Base-by-base conservation (phyloP, 768 basidiomycete genomes). In the Pholiota microspora region DNA sequence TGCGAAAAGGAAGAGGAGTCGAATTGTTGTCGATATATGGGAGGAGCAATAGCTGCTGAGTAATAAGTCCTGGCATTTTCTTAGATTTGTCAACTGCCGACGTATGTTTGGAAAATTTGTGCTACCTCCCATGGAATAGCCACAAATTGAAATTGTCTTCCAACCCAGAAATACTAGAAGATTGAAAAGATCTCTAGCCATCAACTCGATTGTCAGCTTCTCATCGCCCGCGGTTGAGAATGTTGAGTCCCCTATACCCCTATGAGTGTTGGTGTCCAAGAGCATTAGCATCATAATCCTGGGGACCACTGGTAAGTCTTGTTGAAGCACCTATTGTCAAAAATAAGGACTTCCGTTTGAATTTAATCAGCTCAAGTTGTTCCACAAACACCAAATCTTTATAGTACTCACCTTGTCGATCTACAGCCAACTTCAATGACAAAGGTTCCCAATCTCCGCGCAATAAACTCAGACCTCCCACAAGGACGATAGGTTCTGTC, bases 221-320 rank as follows among this genome's bases (percentile, higher is more conserved):
- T 79, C 77, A 21, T 75, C 64, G 12, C 59, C 59, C 7, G 46
- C 46, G 38, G 56, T 59, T 53, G 66, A 68, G 16, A 73, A 59
- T 16, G 64, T 66, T 0, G 79, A 81, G 48, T 75, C 67, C 7
- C 79, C 78, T 59, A 80, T 78, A 4, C 79, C 79, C 56, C 78
- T 77, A 48, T 77, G 76, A 56, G 16, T 23, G 9, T 9, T 42
- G 16, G 16, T 42, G 7, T 21, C 3, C 8, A 42, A 18, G 40
- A 10, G 12, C 29, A 31, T 31, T 31, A 31, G 29, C 29, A 6
- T 6, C 6, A 31, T 31, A 31, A n/a, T n/a, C n/a, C n/a, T n/a
- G n/a, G n/a, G n/a, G n/a, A n/a, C n/a, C n/a, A n/a, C n/a, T n/a
- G n/a, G n/a, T n/a, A n/a, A n/a, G n/a, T n/a, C n/a, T n/a, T n/a